A percentile compares a stretch with the other conserved stretches of the same genome.
phyloP scores from a whole-genome alignment of 108 stramenopile species.

The Conticribra weissflogii region DNA sequence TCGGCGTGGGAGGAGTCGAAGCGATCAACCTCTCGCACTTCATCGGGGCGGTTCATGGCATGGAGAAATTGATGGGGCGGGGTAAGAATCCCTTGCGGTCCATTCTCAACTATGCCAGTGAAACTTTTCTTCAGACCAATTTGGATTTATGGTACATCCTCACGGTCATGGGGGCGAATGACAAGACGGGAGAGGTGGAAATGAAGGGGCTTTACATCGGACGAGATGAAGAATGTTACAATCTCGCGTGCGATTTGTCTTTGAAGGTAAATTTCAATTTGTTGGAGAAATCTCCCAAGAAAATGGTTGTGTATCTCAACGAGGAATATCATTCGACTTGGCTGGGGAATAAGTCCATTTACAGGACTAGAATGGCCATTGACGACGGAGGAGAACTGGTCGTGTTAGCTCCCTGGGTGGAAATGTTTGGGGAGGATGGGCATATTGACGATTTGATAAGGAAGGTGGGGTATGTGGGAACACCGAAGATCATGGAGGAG shows the following conservation, averaged over 20 bases:
- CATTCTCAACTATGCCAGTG: constrained; percentile 88
- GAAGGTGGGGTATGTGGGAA: constrained; percentile 90
- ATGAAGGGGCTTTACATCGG: constrained; percentile 92
- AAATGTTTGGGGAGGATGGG: constrained; percentile 90
- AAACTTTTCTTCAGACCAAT: constrained; percentile 65
- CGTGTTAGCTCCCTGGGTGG: constrained; percentile 90
- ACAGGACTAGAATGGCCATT: constrained; percentile 95
- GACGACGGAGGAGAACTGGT: constrained; percentile 92
- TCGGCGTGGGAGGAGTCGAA: constrained; percentile 89
- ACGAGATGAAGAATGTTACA: constrained; percentile 89
- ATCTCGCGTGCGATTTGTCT: constrained; percentile 85
- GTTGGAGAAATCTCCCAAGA: constrained; percentile 72
- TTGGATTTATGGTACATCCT: constrained; percentile 90
- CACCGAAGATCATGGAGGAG: constrained; percentile 79
- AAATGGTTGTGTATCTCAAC: constrained; percentile 91
- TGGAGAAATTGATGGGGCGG: constrained; percentile 96
- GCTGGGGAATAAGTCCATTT: constrained; percentile 96
- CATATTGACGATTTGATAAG: constrained; percentile 89
- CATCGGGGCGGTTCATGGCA: constrained; percentile 96
- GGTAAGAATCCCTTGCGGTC: constrained; percentile 89
- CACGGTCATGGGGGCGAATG: constrained; percentile 82
- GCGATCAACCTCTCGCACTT: constrained; percentile 95
- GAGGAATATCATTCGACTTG: constrained; percentile 95
- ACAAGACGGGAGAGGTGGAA: constrained; percentile 58
- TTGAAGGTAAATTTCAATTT: constrained; percentile 90